phyloP scores from a whole-genome alignment of 495 filamentous ascomycete species.

The Xylaria intraflava region DNA sequence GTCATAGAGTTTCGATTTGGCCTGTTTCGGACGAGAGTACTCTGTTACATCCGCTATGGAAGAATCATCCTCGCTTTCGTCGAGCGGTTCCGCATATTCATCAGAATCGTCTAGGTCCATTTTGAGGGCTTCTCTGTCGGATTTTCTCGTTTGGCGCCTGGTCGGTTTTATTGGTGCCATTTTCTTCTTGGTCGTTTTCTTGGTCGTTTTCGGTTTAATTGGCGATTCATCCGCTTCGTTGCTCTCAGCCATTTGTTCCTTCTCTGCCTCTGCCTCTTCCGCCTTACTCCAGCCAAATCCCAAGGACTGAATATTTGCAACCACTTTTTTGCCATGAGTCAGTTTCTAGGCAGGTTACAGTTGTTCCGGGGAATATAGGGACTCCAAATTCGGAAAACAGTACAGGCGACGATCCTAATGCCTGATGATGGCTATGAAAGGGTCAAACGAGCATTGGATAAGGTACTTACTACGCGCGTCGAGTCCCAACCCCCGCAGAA shows the following conservation, averaged over 20 bases:
- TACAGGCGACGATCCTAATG: no score
- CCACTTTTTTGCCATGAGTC: constrained; percentile 47
- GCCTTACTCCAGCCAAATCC: constrained; percentile 88
- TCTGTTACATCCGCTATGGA: constrained; percentile 31
- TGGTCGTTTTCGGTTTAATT: constrained; percentile 11
- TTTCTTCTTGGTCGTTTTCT: constrained; percentile 16
- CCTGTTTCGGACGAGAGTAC: constrained; percentile 16
- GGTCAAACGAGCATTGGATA: neutral
- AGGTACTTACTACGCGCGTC: constrained; percentile 41
- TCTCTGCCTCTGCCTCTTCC: constrained; percentile 58
- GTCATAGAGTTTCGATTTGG: constrained; percentile 44
- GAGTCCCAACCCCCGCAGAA: constrained; percentile 75
- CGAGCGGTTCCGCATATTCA: constrained; percentile 30
- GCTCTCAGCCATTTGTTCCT: constrained; percentile 17
- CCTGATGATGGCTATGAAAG: neutral
- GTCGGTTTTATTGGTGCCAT: constrained; percentile 12
- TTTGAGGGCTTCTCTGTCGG: constrained; percentile 33
- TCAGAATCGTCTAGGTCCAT: constrained; percentile 43
- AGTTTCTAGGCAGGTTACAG: neutral
- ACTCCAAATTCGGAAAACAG: neutral
- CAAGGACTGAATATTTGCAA: constrained; percentile 77
- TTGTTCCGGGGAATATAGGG: neutral
- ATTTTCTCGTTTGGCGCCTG: constrained; percentile 19
- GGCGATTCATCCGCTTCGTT: constrained; percentile 8
- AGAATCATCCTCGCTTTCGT: constrained; percentile 35